These are phyloP conservation scores for Kodamaea alishanica DNA, from an alignment of 1,139 yeast species.

Conservation along the genomic window DNA sequence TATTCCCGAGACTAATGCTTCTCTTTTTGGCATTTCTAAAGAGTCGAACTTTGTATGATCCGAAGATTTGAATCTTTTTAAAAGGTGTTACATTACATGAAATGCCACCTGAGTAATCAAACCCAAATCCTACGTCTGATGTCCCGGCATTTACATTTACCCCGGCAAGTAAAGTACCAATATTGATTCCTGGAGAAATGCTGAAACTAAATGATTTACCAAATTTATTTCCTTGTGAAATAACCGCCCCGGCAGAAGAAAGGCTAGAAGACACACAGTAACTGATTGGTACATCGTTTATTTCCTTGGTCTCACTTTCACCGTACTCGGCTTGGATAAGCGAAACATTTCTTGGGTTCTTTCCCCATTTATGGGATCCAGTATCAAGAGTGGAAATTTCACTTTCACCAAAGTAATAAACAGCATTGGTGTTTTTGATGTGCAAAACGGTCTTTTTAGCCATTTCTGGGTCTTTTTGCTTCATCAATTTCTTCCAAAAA, in stretches of 20 bases:
- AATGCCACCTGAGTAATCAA: constrained; percentile 14
- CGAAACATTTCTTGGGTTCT: constrained; percentile 10
- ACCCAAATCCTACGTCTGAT: constrained; percentile 12
- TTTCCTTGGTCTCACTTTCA: constrained; percentile 1
- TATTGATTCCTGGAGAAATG: constrained; percentile 7
- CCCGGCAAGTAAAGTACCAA: constrained; percentile 10
- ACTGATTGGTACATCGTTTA: constrained; percentile 16
- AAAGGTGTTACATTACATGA: constrained; percentile 18
- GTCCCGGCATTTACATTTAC: constrained; percentile 10
- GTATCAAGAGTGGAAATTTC: constrained; percentile 6
- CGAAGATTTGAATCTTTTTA: constrained; percentile 18
- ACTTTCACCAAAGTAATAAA: constrained; percentile 13
- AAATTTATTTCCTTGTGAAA: constrained; percentile 13
- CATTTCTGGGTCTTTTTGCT: constrained; percentile 11
- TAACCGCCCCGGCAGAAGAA: constrained; percentile 19
- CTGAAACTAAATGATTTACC: not conserved
- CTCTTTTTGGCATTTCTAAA: constrained; percentile 18
- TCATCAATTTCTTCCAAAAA: constrained; percentile 17
- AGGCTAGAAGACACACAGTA: constrained; percentile 17
- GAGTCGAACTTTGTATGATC: constrained; percentile 10
- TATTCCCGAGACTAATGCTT: not conserved
- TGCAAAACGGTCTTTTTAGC: constrained; percentile 15
- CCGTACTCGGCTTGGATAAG: constrained; percentile 21
- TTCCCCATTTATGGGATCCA: not conserved
- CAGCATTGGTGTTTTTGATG: constrained; percentile 13